phyloP scores from a whole-genome alignment of 306 rosid genomes.

The Sesbania bispinosa region DNA sequence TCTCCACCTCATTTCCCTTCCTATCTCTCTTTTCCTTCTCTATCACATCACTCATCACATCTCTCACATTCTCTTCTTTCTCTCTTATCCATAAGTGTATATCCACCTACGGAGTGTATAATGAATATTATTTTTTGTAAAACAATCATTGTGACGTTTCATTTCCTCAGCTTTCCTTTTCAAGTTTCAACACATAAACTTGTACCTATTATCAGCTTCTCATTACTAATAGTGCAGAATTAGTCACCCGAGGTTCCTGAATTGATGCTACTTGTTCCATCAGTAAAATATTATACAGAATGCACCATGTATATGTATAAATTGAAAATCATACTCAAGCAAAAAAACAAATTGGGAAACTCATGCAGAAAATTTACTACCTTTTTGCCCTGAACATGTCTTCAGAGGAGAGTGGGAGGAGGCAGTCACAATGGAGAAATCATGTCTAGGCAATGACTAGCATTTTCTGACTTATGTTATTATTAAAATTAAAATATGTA shows the following conservation, averaged over 20 bases:
- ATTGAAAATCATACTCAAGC: not conserved
- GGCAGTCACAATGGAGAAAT: not conserved
- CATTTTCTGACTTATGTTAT: not conserved
- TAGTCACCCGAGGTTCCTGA: not conserved
- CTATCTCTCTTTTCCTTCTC: no score
- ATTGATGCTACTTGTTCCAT: not conserved
- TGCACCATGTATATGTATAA: not conserved
- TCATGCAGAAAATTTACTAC: not conserved
- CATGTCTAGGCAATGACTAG: not conserved
- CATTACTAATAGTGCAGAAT: not conserved
- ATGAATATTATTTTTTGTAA: no score
- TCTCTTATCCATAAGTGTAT: no score
- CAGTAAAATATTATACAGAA: not conserved
- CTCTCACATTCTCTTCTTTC: no score
- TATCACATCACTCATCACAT: no score
- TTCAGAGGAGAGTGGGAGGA: not conserved
- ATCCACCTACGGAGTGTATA: no score
- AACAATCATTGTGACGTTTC: not conserved
- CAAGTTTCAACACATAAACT: not conserved
- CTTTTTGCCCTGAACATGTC: not conserved
- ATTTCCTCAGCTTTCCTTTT: constrained; percentile 1
- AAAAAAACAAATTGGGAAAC: not conserved
- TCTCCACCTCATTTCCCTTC: no score
- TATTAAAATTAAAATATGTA: not conserved
- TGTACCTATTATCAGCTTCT: not conserved